Evolutionary conservation across 495 filamentous ascomycete genomes (phyloP).

Genomic region (Daldinia bambusicola): DNA sequence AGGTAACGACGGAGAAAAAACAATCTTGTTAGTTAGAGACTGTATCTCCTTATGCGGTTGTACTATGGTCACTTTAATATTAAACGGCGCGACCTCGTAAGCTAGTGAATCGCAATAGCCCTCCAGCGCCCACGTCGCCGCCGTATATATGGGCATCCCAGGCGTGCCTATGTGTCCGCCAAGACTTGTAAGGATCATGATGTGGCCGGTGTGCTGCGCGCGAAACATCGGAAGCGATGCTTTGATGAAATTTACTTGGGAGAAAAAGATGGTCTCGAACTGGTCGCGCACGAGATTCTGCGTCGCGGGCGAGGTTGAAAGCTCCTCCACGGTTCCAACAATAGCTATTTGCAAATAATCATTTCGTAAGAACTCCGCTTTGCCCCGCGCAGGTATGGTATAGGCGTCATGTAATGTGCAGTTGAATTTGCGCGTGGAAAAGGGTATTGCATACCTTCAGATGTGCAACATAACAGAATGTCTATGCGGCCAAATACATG

Average conservation of each 20-base stretch:
- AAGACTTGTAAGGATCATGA: conserved; percentile 89
- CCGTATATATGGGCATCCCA: conserved; percentile 88
- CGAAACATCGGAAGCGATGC: conserved; percentile 84
- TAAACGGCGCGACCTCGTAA: conserved; percentile 97
- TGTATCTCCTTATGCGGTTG: conserved; percentile 87
- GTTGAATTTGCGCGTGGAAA: conserved; percentile 11
- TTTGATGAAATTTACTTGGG: conserved; percentile 95
- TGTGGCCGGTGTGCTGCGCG: conserved; percentile 81
- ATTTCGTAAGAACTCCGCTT: conserved; percentile 31
- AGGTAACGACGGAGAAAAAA: conserved; percentile 77
- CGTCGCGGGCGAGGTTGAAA: conserved; percentile 76
- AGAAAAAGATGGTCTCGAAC: conserved; percentile 95
- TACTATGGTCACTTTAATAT: conserved; percentile 93
- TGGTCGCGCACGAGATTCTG: conserved; percentile 84
- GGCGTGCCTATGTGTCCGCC: conserved; percentile 94
- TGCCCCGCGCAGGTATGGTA: conserved; percentile 16
- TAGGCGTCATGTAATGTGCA: too few relatives aligned
- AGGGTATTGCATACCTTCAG: conserved; percentile 69
- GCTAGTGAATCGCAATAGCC: conserved; percentile 97
- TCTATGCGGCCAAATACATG: conserved; percentile 87
- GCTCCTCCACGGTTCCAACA: conserved; percentile 91
- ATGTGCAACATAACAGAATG: conserved; percentile 87
- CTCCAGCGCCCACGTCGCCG: conserved; percentile 93
- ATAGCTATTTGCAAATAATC: conserved; percentile 65
- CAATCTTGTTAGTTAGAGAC: conserved; percentile 85